phyloP scores from a whole-genome alignment of 352 stramenopile species.

The Globisporangium splendens region DNA sequence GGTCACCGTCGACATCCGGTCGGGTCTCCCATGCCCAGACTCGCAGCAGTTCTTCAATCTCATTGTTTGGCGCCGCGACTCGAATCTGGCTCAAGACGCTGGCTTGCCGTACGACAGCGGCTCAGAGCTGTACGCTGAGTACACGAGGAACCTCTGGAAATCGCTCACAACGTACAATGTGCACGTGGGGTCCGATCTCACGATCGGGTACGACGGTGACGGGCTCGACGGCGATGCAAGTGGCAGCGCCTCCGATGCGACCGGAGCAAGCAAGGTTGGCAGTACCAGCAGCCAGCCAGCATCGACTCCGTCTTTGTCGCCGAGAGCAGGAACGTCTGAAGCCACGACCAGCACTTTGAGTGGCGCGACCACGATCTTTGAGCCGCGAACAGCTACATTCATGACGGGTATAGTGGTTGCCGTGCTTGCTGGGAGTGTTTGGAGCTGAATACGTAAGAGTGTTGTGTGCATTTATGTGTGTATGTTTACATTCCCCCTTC shows the following conservation, averaged over 20 bases:
- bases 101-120: conserved; percentile 7
- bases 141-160: conserved; percentile 8
- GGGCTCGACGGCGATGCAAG: not conserved
- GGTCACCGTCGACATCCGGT: conserved; percentile 35
- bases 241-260: not conserved
- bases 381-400: no score
- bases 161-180: conserved; percentile 2
- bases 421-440: no score
- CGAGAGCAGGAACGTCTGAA: no score
- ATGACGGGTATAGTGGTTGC: no score
- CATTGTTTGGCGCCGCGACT: conserved; percentile 8
- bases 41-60: conserved; percentile 10
- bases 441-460: no score
- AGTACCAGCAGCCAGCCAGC: no score
- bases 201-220: conserved; percentile 3
- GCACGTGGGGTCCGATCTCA: not conserved
- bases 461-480: no score
- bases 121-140: conserved; percentile 10
- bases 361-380: no score
- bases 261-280: not conserved
- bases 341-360: no score
- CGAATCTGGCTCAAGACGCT: conserved; percentile 5
- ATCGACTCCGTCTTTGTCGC: no score
- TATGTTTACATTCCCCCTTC: no score
- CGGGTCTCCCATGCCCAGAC: not conserved